Evolutionary conservation across 495 filamentous ascomycete species (phyloP), one percentile per base, ranked within the genome.

Genomic region (Rhypophila decipiens): DNA sequence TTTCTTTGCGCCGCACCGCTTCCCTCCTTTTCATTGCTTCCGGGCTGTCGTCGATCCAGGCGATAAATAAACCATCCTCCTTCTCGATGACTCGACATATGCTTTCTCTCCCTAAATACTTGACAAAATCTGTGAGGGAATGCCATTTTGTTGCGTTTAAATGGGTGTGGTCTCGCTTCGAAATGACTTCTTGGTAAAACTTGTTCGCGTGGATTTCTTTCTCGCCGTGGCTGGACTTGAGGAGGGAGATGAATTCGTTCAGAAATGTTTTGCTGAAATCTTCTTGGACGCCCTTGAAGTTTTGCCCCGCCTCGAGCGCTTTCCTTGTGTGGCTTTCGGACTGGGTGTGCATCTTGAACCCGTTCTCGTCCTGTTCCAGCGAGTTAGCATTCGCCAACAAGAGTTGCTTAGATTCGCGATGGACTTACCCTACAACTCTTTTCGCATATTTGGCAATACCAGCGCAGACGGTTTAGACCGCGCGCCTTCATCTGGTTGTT

Each of bases 91-190:
- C 88, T 19, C 83, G 71, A 59, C 86, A 90, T 24, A 95, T 78
- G 0, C 90, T 86, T 60, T 96, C 88, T 21, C 85, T 68, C 1
- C 88, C 88, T 8, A 99, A 66, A 54, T 84, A 68, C 54, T 93
- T 90, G 3, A 83, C 87, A 70, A 95, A 96, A 52, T 96, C 88
- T 3, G 88, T 88, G 46, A 99, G 68, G 29, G 74, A 64, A 71
- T 47, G 77, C 89, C 89, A 97, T 54, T 81, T 79, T 3, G 93
- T 97, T 33, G 89, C 75, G 66, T 96, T 97, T 83, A 96, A 86
- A 59, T 97, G 94, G 12, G 89, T 73, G 60, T 97, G 94, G 61
- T 90, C 80, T 60, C 86, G 86, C 63, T 86, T 73, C 13, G 71
- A 67, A 50, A 93, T 91, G 52, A 87, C 85, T 58, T 88, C 82